phyloP scores from a whole-genome alignment of 225 moss, liverwort and hornwort genomes.

The Asterella californica region DNA sequence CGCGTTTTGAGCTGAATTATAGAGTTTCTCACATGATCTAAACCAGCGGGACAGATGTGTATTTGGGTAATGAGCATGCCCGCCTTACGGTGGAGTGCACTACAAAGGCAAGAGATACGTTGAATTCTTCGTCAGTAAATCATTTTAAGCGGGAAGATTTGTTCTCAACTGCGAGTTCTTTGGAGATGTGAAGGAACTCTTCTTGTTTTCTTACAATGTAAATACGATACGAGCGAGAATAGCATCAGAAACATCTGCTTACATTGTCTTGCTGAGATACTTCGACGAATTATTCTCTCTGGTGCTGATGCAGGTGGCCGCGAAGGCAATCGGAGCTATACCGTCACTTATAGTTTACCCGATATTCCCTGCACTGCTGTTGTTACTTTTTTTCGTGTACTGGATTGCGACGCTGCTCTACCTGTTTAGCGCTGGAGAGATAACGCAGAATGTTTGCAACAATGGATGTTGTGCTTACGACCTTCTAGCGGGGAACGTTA shows the following conservation, averaged over 20 bases:
- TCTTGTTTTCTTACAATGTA: not conserved
- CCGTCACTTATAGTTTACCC: slow-evolving; percentile 83
- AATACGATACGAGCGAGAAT: not conserved
- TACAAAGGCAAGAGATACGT: too few species aligned
- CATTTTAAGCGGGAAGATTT: too few species aligned
- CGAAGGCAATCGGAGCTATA: slow-evolving; percentile 83
- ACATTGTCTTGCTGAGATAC: not conserved
- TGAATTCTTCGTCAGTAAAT: too few species aligned
- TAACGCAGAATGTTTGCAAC: slow-evolving; percentile 61
- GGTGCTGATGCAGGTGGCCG: slow-evolving; percentile 58
- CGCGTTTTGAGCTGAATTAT: not conserved
- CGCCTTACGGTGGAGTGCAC: too few species aligned
- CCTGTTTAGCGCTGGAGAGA: slow-evolving; percentile 65
- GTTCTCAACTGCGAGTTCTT: too few species aligned
- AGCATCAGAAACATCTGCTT: not conserved
- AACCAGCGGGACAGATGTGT: not conserved
- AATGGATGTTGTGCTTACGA: slow-evolving; percentile 78
- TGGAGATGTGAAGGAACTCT: not conserved
- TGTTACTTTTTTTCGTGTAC: slow-evolving; percentile 51
- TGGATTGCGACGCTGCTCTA: slow-evolving; percentile 76
- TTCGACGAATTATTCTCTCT: not conserved
- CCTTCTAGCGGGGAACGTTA: slow-evolving; percentile 47
- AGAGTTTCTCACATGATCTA: not conserved
- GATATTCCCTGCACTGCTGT: slow-evolving; percentile 60
- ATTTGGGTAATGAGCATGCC: not conserved